Base-by-base conservation (phyloP, 768 basidiomycete species). In the Suillus lakei region DNA sequence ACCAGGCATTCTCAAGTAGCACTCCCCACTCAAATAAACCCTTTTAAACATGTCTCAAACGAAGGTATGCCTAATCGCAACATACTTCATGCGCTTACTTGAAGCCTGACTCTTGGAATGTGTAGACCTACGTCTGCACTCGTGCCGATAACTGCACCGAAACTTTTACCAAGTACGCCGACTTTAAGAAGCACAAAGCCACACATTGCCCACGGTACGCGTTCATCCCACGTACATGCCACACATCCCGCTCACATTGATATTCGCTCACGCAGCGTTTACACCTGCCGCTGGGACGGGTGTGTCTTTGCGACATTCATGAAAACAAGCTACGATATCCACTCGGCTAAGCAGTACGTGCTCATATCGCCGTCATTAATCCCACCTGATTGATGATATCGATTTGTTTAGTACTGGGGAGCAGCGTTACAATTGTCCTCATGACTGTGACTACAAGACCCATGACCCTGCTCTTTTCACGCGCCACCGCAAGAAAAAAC, bases 401-500 rank as follows among this genome's bases (percentile, higher is more conserved):
- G 16, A 38, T 62, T n/a, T n/a, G n/a, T 61, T 5, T 50, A 77
- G 75, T 60, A 73, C 70, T 5, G 73, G 76, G 15, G 68, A 70
- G 41, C 38, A 61, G 21, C 65, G 26, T 0, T 72, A 64, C 34
- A 9, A 3, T 18, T 64, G 63, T 46, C 41, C 41, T 23, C 38
- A 64, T 6, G 44, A 5, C 26, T 64, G 75, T 50, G 38, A 62
- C 18, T 77, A 66, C 56, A 66, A 41, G 38, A 77, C 74, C 1
- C 23, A 64, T 2, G 73, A 76, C 48, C 73, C 76, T 16, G 71
- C 74, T 0, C 62, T 68, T 38, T 48, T 77, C 9, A 66, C 74
- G 13, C 74, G 64, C 58, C 73, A 77, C 51, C 67, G 76, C 8
- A 67, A 70, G 48, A 61, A 56, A 21, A 12, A 21, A 9, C 76